Evolutionary conservation across 306 rosid species (phyloP).

Genomic region (Dryas octopetala): DNA sequence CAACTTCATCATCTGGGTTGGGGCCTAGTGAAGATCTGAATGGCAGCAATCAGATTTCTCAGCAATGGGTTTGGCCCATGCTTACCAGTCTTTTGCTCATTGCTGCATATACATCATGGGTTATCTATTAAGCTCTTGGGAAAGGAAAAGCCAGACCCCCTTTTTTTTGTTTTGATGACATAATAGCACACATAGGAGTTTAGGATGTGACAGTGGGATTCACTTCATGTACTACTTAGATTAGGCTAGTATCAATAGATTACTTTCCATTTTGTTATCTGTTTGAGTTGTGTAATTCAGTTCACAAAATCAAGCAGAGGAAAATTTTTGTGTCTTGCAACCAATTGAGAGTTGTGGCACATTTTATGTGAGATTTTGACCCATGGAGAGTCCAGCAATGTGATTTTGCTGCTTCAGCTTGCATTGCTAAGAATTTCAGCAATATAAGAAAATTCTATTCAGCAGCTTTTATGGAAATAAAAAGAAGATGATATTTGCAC

Average conservation of each 20-base stretch:
- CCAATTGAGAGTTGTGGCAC: background rate
- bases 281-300: background rate
- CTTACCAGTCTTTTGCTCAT: constrained; percentile 35
- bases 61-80: constrained; percentile 52
- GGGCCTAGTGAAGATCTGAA: constrained; percentile 56
- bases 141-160: background rate
- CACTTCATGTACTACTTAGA: background rate
- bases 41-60: constrained; percentile 33
- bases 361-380: background rate
- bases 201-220: too few species aligned
- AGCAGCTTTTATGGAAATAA: background rate
- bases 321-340: background rate
- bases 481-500: background rate
- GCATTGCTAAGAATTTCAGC: background rate
- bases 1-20: constrained; percentile 41
- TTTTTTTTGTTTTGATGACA: too few species aligned
- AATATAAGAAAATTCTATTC: background rate
- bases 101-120: constrained; percentile 16
- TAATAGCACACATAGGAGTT: too few species aligned
- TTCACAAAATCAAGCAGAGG: constrained; percentile 8
- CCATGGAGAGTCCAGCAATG: too few species aligned
- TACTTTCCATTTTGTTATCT: background rate
- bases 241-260: background rate
- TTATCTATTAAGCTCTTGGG: background rate
- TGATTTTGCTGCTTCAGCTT: background rate